phyloP scores from a whole-genome alignment of 2,329 filamentous ascomycete species.

The Ramichloridium luteum region DNA sequence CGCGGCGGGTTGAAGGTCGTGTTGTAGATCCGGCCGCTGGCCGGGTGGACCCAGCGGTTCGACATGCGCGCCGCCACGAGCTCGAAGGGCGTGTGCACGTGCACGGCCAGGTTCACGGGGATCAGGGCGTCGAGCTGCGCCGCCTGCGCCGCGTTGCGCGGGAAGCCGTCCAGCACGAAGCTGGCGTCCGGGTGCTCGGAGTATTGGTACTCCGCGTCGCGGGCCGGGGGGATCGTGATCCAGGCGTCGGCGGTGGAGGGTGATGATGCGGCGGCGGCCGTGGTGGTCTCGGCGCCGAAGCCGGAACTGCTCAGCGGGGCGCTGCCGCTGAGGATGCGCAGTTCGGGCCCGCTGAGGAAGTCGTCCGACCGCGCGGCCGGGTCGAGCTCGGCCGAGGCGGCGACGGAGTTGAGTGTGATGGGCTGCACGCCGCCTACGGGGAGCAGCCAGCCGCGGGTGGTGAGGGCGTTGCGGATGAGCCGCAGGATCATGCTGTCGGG shows the following conservation, averaged over 20 bases:
- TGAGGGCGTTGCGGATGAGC: conserved; percentile 82
- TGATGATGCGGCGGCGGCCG: conserved; percentile 5
- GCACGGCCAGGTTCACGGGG: conserved; percentile 90
- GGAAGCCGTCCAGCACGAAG: conserved; percentile 94
- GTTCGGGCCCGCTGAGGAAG: too few species aligned
- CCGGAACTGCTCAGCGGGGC: conserved; percentile 12
- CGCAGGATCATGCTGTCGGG: conserved; percentile 84
- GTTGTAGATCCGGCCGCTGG: conserved; percentile 89
- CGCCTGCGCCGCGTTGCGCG: conserved; percentile 74
- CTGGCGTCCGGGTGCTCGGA: conserved; percentile 65
- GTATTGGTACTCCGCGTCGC: conserved; percentile 31
- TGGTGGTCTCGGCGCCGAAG: conserved; percentile 18
- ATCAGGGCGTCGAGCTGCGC: conserved; percentile 63
- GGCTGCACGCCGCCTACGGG: conserved; percentile 30
- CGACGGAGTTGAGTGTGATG: conserved; percentile 33
- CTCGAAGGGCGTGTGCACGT: conserved; percentile 69
- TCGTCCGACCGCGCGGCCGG: not conserved
- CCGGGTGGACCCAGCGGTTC: conserved; percentile 84
- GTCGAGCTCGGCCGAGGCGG: conserved; percentile 8
- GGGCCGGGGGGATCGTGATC: conserved; percentile 26
- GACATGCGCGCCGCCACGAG: conserved; percentile 84
- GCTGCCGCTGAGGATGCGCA: too few species aligned
- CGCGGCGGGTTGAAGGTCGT: conserved; percentile 81
- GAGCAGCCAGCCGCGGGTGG: conserved; percentile 67
- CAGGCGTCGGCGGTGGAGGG: conserved; percentile 26